Base-by-base conservation (phyloP, 148 eudicot genomes). In the Diospyros kaki region DNA sequence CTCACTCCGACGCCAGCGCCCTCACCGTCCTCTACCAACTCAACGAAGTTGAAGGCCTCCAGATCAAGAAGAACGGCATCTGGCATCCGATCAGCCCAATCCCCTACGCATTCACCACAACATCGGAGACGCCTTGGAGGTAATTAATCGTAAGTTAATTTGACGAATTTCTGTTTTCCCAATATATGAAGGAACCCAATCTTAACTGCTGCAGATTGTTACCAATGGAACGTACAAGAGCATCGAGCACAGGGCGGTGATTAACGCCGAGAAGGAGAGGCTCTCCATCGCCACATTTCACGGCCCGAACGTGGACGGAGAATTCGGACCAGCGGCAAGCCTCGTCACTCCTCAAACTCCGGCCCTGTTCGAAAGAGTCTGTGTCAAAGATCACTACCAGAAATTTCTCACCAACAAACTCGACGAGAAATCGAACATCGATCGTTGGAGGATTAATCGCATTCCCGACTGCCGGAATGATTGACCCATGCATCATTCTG, bases 81-180 rank as follows among this genome's bases (percentile, higher is more conserved):
- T 83, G 86, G 86, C 42, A 77, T 46, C 81, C 83, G 7, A 60
- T 83, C 42, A 60, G 52, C 0, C 76, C 78, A 1, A 77, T 74
- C 15, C 83, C 78, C 18, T 18, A 66, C 68, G 83, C 86, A 5
- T 80, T 83, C 14, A 58, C 80, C 3, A 65, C 79, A 83, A 83
- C 52, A 45, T 83, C 39, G 86, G 86, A 39, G 86, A 83, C 66
- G 65, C 69, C 13, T 17, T 83, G 43, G 86, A 83, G 85, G 85
- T 83, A 55, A 74, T 17, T 67, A 15, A 28, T 28, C 28, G 28
- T 28, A 28, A 28, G 28, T 28, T 28, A 9, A 45, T 18, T 15
- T 15, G 13, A 4, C 52, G 6, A 48, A 4, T 48, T 8, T 41
- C 2, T 9, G 13, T 39, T 73, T 60, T 44, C 54, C 40, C 28